phyloP scores from a whole-genome alignment of 257 asterid species.

The Rehmannia glutinosa region DNA sequence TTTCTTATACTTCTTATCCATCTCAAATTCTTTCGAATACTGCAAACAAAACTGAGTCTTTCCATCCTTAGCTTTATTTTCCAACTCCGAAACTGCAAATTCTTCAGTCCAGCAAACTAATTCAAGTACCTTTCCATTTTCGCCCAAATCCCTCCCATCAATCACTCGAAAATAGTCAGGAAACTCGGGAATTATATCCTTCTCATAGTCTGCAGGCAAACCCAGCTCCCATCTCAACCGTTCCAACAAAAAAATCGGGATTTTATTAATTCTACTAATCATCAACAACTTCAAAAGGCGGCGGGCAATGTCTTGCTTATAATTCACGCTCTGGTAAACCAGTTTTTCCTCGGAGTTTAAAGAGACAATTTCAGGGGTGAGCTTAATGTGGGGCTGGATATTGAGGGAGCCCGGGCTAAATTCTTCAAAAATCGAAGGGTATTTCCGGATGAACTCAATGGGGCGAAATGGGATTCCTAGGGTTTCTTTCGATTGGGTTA shows the following conservation, averaged over 20 bases:
- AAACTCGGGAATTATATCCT: constrained; percentile 63
- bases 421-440: constrained; percentile 67
- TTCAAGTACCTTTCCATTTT: constrained; percentile 45
- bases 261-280: constrained; percentile 57
- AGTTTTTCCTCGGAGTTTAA: constrained; percentile 55
- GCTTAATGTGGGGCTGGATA: constrained; percentile 72
- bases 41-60: constrained; percentile 37
- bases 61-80: constrained; percentile 34
- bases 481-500: constrained; percentile 42
- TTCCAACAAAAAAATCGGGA: constrained; percentile 55
- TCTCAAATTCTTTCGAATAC: constrained; percentile 63
- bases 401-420: constrained; percentile 54
- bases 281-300: constrained; percentile 83
- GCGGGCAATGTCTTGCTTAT: constrained; percentile 58
- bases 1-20: constrained; percentile 78
- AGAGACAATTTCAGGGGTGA: constrained; percentile 42
- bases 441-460: constrained; percentile 68
- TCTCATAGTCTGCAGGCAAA: constrained; percentile 56
- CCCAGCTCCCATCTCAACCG: constrained; percentile 81
- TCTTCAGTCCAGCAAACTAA: constrained; percentile 85
- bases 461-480: constrained; percentile 76
- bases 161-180: constrained; percentile 77
- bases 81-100: constrained; percentile 63
- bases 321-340: constrained; percentile 44
- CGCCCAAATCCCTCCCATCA: constrained; percentile 18